These are phyloP conservation scores for Plasmopara muralis DNA, from an alignment of 352 stramenopile genomes.

Conservation along the genomic window DNA sequence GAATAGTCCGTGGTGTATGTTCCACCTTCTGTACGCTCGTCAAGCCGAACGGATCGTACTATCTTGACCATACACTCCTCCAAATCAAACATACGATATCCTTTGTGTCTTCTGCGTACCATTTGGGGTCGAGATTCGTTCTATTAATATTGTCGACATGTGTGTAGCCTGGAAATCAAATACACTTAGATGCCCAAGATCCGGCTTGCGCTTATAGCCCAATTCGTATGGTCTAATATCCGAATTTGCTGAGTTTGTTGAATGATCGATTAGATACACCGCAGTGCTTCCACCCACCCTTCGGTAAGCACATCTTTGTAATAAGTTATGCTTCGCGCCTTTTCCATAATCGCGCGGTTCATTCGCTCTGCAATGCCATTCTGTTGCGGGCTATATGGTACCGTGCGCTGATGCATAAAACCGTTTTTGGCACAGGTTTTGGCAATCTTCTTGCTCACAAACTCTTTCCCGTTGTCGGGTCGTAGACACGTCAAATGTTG, in stretches of 20 bases:
- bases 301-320: not conserved
- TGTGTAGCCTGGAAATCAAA: not conserved
- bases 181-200: not conserved
- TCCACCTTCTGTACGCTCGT: not conserved
- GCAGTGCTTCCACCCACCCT: not conserved
- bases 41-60: not conserved
- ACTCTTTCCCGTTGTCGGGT: not conserved
- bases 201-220: not conserved
- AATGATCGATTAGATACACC: not conserved
- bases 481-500: not conserved
- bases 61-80: not conserved
- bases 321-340: not conserved
- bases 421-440: not conserved
- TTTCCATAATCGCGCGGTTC: not conserved
- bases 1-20: not conserved
- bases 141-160: not conserved
- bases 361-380: not conserved
- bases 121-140: not conserved
- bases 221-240: not conserved
- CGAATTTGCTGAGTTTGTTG: not conserved
- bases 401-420: not conserved
- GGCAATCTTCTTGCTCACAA: not conserved
- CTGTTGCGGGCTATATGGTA: not conserved
- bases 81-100: not conserved
- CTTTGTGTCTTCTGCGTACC: not conserved